These are phyloP conservation scores for Scortechinia acanthostroma DNA, from an alignment of 2,329 filamentous ascomycete species.

Conservation along the genomic window DNA sequence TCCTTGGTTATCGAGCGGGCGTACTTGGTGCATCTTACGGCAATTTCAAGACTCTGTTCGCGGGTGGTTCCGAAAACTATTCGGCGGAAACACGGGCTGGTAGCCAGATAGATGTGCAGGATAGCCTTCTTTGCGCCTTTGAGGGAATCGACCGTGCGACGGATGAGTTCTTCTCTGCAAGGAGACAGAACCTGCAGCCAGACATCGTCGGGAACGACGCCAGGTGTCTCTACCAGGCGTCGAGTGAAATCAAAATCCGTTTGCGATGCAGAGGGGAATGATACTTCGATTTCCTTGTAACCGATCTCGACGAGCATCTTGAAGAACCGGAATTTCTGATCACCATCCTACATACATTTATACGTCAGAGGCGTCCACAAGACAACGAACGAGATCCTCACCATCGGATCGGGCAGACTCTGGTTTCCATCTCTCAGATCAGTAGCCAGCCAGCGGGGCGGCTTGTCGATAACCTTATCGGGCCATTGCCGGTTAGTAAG, in stretches of 20 bases:
- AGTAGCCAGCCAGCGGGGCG: constrained; percentile 84
- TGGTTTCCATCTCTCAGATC: constrained; percentile 91
- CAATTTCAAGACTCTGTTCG: constrained; percentile 4
- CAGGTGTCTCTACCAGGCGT: constrained; percentile 8
- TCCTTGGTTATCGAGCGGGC: constrained; percentile 6
- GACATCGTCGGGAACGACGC: constrained; percentile 12
- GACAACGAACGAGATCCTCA: constrained; percentile 21
- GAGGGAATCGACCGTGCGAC: constrained; percentile 8
- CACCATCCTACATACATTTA: constrained; percentile 2
- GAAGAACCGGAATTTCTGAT: constrained; percentile 13
- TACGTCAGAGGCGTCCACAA: not conserved
- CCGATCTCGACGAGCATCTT: constrained; percentile 14
- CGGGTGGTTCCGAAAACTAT: constrained; percentile 5
- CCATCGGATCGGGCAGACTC: constrained; percentile 87
- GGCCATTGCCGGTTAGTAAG: constrained; percentile 77
- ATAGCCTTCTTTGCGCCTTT: constrained; percentile 9
- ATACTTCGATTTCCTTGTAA: constrained; percentile 17
- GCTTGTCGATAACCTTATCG: constrained; percentile 71
- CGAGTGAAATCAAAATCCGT: constrained; percentile 15
- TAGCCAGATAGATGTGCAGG: constrained; percentile 7
- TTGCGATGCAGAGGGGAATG: constrained; percentile 14
- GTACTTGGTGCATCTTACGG: constrained; percentile 3
- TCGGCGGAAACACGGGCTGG: constrained; percentile 6
- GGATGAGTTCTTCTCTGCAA: constrained; percentile 9
- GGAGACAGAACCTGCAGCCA: constrained; percentile 15